A percentile compares a stretch with the other conserved stretches of the same genome.
phyloP scores from a whole-genome alignment of 129 eudicot species.

The Saposhnikovia divaricata region DNA sequence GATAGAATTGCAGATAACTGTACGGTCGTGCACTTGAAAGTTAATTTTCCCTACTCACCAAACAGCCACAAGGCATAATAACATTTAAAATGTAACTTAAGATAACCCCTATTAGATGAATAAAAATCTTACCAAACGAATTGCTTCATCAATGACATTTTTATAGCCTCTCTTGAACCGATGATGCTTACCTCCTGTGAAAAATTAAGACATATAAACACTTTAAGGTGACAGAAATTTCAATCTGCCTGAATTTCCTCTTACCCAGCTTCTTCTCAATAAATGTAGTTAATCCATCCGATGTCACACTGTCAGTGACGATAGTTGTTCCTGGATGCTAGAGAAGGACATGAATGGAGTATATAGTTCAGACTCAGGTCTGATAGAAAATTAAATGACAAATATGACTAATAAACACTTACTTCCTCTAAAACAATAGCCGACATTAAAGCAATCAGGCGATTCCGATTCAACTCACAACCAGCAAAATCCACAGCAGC shows the following conservation, averaged over 20 bases:
- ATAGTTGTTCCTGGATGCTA: constrained; percentile 99
- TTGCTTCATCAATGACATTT: constrained; percentile 93
- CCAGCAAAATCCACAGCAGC: constrained; percentile 98
- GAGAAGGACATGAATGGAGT: constrained; percentile 20
- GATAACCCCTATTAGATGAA: not conserved
- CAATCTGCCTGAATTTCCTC: constrained; percentile 11
- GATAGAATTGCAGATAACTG: not conserved
- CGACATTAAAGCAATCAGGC: constrained; percentile 88
- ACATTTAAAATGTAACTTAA: not conserved
- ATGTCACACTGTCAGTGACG: constrained; percentile 96
- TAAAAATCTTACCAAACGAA: constrained; percentile 61
- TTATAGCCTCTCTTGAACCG: constrained; percentile 94
- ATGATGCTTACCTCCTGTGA: constrained; percentile 88
- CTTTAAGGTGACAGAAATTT: not conserved
- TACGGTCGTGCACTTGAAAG: not conserved
- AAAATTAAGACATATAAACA: constrained; percentile 19
- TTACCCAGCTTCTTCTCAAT: constrained; percentile 88
- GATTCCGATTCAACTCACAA: constrained; percentile 82
- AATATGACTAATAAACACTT: constrained; percentile 19
- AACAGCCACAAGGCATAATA: too few species aligned
- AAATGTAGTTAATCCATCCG: constrained; percentile 84
- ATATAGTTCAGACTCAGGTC: constrained; percentile 14
- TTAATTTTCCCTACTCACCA: not conserved
- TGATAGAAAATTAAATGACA: not conserved
- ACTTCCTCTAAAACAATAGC: constrained; percentile 97